A percentile compares a stretch with the other conserved stretches of the same genome.
Conservation (phyloP, 257 asterid species). For the Fraxinus quadrangulata region DNA sequence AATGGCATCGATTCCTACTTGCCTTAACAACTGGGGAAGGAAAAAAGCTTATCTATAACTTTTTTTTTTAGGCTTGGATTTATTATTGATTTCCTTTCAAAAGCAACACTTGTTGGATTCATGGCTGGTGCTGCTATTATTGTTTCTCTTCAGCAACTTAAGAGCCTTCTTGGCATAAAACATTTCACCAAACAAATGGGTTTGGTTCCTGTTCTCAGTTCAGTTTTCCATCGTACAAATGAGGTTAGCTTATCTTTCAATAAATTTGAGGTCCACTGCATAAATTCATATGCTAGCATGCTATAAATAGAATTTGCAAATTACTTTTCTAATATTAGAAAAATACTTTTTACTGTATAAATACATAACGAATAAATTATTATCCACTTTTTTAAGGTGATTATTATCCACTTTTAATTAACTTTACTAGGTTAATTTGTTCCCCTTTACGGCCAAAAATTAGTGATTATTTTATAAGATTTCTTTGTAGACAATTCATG, state of each 20-base stretch:
- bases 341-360: neutral
- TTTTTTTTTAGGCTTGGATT: constrained; percentile 65
- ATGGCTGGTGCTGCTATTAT: constrained; percentile 94
- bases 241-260: constrained; percentile 29
- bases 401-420: neutral
- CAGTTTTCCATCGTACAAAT: constrained; percentile 63
- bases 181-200: constrained; percentile 79
- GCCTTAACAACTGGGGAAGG: neutral
- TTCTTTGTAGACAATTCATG: neutral
- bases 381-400: no score
- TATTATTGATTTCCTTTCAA: constrained; percentile 77
- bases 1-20: neutral
- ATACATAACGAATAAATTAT: neutral
- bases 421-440: neutral
- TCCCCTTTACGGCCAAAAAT: neutral
- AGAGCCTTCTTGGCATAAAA: constrained; percentile 71
- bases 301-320: no score
- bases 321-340: no score
- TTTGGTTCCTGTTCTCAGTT: constrained; percentile 62
- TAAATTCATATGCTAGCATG: no score
- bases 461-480: neutral
- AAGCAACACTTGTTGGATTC: constrained; percentile 83
- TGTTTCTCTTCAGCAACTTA: constrained; percentile 83
- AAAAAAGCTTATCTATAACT: neutral
- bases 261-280: neutral